phyloP scores from a whole-genome alignment of 257 asterid species.

The Solanum gracilifrons region DNA sequence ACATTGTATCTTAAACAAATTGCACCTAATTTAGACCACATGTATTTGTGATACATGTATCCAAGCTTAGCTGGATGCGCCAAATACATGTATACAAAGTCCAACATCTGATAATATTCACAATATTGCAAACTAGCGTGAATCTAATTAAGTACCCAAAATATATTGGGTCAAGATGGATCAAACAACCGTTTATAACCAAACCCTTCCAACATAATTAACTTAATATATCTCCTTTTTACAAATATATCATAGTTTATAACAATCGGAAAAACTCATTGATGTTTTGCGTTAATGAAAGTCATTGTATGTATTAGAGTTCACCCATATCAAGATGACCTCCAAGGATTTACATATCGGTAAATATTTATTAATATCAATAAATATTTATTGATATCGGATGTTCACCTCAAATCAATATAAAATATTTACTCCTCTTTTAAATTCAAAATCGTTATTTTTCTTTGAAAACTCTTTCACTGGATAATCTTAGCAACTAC shows the following conservation, averaged over 20 bases:
- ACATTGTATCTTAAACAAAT: too few relatives aligned
- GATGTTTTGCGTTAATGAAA: not conserved
- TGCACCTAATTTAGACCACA: too few relatives aligned
- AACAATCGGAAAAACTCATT: not conserved
- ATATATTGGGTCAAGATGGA: not conserved
- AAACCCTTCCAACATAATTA: not conserved
- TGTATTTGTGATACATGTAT: not conserved
- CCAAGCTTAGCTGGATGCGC: too few relatives aligned
- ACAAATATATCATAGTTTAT: not conserved
- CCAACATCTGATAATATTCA: too few relatives aligned
- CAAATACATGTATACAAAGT: not conserved
- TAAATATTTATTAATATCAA: too few relatives aligned
- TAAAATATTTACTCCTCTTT: not conserved
- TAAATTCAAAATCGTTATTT: not conserved
- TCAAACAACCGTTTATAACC: not conserved
- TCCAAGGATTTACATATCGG: not conserved
- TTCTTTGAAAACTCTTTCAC: not conserved
- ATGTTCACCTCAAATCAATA: not conserved
- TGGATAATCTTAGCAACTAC: not conserved
- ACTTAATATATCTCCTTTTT: not conserved
- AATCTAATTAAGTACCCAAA: not conserved
- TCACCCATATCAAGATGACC: not conserved
- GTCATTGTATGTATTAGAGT: not conserved
- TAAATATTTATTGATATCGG: too few relatives aligned
- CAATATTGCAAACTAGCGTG: not conserved